Conservation (phyloP, 2,329 filamentous ascomycete genomes). For the Byssoonygena ceratinophila region DNA sequence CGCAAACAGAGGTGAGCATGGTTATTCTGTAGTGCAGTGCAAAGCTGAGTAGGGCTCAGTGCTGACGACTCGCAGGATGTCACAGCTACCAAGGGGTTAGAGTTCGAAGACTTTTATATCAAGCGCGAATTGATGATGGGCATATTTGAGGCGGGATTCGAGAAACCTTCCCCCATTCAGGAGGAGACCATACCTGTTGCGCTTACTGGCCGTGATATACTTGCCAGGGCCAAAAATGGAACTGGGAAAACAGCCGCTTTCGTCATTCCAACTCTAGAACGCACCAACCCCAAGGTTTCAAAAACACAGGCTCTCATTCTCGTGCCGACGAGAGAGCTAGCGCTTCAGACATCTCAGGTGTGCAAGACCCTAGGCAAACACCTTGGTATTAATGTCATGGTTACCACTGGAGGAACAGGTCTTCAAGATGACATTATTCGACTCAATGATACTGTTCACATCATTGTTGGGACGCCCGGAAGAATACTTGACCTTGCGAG, state of each 20-base stretch:
- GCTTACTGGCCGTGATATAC: conserved; percentile 84
- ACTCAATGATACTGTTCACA: conserved; percentile 86
- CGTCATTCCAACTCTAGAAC: conserved; percentile 87
- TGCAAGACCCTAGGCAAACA: conserved; percentile 98
- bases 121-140: conserved; percentile 96
- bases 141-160: conserved; percentile 97
- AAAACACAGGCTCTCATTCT: conserved; percentile 96
- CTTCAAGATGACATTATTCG: conserved; percentile 95
- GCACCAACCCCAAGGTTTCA: conserved; percentile 89
- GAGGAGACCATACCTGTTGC: conserved; percentile 98
- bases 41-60: background rate
- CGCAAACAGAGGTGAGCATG: conserved; percentile 40
- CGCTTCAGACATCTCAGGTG: conserved; percentile 96
- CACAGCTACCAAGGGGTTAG: conserved; percentile 90
- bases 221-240: conserved; percentile 95
- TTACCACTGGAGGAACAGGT: conserved; percentile 91
- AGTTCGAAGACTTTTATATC: conserved; percentile 94
- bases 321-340: conserved; percentile 91
- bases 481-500: conserved; percentile 92
- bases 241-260: conserved; percentile 98
- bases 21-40: conserved; percentile 7
- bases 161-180: conserved; percentile 97
- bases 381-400: conserved; percentile 96
- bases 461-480: conserved; percentile 93
- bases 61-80: conserved; percentile 59